Base-by-base conservation (phyloP, 495 filamentous ascomycete genomes). In the Daldinia loculata region DNA sequence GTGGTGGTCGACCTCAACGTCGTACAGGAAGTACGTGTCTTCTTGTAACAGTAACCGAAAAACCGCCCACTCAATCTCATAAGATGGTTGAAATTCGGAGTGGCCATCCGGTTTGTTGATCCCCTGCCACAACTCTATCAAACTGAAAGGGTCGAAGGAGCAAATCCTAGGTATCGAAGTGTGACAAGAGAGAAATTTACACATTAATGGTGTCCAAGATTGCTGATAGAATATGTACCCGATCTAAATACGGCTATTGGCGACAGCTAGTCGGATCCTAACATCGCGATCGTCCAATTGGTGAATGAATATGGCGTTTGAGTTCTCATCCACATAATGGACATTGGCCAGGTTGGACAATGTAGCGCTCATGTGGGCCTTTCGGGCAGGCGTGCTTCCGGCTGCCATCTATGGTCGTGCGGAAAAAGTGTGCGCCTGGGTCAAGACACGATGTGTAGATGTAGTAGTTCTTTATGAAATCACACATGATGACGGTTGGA, bases 381-480 rank as follows among this genome's bases (percentile, higher is more conserved):
- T 85, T 83, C n/a, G 83, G 69, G 72, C 90, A 93, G 58, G 85
- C 83, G 30, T 81, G 81, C 50, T 88, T 85, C 74, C 86, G 85
- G 72, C 80, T 85, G 36, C 89, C 89, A 67, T 93, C 91, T 55
- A 89, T 74, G 6, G 84, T 84, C 11, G 89, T 91, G 63, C 86
- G 82, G 74, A 91, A 86, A 77, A 92, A 91, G 79, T 93, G 91
- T 15, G 85, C 81, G 57, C 84, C 83, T 11, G 89, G 90, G 65
- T 92, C 87, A 41, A 83, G 79, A 72, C 91, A 93, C 22, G 84
- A 83, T 61, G 88, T 89, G 81, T 91, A 92, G 81, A 93, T 89
- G 79, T 92, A 92, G 76, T 88, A 92, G 78, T 91, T 92, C 72
- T 89, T 90, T 78, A 87, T 90, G 76, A 89, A 90, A 80, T 92